phyloP scores from a whole-genome alignment of 176 grass and related monocot genomes.

The Triticum turgidum region DNA sequence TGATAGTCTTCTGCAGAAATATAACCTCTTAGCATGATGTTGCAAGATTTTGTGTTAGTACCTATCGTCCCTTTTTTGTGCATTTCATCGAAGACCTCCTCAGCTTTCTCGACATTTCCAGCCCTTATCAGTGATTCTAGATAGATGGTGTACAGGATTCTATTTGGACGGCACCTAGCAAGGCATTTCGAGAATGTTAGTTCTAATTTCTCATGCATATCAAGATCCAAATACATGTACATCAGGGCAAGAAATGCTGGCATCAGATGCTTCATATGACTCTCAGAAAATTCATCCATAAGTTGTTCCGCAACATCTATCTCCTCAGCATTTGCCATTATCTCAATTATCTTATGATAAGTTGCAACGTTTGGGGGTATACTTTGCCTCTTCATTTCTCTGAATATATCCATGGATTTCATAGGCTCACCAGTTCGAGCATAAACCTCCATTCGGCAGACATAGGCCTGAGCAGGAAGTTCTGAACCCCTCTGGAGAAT shows the following conservation, averaged over 20 bases:
- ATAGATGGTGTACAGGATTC: slow-evolving; percentile 76
- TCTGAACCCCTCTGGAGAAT: slow-evolving; percentile 61
- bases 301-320: slow-evolving; percentile 60
- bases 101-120: slow-evolving; percentile 62
- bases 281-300: slow-evolving; percentile 73
- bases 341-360: slow-evolving; percentile 93
- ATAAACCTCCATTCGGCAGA: slow-evolving; percentile 90
- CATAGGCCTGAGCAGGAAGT: slow-evolving; percentile 73
- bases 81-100: slow-evolving; percentile 86
- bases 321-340: slow-evolving; percentile 65
- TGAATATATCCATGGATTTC: slow-evolving; percentile 89
- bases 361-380: slow-evolving; percentile 63
- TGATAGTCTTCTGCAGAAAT: slow-evolving; percentile 62
- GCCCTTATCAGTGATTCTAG: slow-evolving; percentile 69
- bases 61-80: slow-evolving; percentile 75
- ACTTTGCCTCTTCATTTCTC: slow-evolving; percentile 71
- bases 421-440: slow-evolving; percentile 50
- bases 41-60: slow-evolving; percentile 74
- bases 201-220: slow-evolving; percentile 81
- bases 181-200: slow-evolving; percentile 69
- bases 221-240: slow-evolving; percentile 76
- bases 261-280: slow-evolving; percentile 83
- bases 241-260: slow-evolving; percentile 82
- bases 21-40: slow-evolving; percentile 80
- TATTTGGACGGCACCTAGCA: slow-evolving; percentile 65